Evolutionary conservation across 352 stramenopile genomes (phyloP).

Genomic region (Pythium vanterpoolii): DNA sequence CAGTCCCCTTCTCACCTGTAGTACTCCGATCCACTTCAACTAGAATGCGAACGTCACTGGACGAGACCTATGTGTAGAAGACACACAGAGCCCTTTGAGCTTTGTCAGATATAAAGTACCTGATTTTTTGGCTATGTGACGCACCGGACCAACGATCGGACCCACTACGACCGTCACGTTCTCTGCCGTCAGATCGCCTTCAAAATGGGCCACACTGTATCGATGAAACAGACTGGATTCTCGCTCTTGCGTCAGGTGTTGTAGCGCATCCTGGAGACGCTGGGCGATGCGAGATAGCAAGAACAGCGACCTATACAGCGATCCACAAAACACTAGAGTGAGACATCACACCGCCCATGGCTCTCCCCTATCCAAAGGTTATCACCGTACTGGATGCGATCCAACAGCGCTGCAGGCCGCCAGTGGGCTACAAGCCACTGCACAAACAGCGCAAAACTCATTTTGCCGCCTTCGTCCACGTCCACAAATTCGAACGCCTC

Average conservation of each 20-base stretch:
- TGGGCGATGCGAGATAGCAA: slow-evolving; percentile 33
- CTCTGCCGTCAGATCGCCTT: slow-evolving; percentile 15
- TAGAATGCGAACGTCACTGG: slow-evolving; percentile 16
- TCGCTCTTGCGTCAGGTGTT: slow-evolving; percentile 12
- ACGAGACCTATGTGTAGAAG: neutral
- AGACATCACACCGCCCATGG: neutral
- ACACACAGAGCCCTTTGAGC: neutral
- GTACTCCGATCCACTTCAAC: slow-evolving; percentile 34
- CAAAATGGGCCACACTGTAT: slow-evolving; percentile 38
- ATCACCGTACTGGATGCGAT: slow-evolving; percentile 38
- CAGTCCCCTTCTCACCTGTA: slow-evolving; percentile 16
- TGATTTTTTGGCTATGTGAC: neutral
- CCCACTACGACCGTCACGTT: slow-evolving; percentile 34
- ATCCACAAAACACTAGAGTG: neutral
- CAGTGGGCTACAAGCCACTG: slow-evolving; percentile 70
- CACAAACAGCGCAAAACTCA: slow-evolving; percentile 59
- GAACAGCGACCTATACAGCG: slow-evolving; percentile 47
- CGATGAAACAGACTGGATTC: slow-evolving; percentile 21
- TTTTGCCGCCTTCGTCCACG: slow-evolving; percentile 62
- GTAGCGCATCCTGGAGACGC: slow-evolving; percentile 30
- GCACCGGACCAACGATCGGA: slow-evolving; percentile 36
- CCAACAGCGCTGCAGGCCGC: slow-evolving; percentile 48
- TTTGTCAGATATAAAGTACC: too few relatives aligned
- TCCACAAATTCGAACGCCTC: slow-evolving; percentile 66
- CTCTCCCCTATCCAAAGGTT: neutral